A percentile compares a stretch with the other conserved stretches of the same genome.
Conservation (phyloP, 2,329 filamentous ascomycete genomes). For the Gremmenia infestans region DNA sequence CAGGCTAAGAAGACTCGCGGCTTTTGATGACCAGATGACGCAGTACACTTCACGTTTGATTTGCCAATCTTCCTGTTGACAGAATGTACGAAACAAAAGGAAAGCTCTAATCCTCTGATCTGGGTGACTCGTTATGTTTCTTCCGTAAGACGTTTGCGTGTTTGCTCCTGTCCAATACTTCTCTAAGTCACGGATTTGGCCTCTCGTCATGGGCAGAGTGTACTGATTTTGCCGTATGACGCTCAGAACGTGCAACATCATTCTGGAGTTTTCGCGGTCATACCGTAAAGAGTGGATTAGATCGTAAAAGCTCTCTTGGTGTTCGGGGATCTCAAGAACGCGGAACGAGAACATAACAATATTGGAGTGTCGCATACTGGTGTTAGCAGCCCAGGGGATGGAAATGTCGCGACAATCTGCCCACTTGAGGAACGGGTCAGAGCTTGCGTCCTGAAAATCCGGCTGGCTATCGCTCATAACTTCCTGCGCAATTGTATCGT, state of each 20-base stretch:
- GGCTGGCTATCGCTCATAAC: neutral
- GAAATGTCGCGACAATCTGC: neutral
- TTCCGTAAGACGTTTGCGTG: constrained; percentile 1
- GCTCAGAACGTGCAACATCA: neutral
- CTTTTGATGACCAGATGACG: constrained; percentile 3
- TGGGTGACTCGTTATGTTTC: neutral
- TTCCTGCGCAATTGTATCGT: neutral
- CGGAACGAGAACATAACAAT: constrained; percentile 8
- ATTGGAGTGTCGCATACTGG: constrained; percentile 5
- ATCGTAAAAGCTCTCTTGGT: neutral
- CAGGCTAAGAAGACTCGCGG: neutral
- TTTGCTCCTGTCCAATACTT: constrained; percentile 3
- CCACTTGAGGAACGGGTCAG: constrained; percentile 5
- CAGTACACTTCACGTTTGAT: constrained; percentile 1
- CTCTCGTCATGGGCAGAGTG: neutral
- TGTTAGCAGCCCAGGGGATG: neutral
- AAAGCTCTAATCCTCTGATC: neutral
- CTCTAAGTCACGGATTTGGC: constrained; percentile 1
- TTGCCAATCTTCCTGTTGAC: constrained; percentile 3
- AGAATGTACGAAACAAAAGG: constrained; percentile 6
- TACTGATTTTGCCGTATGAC: neutral
- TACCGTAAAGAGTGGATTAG: constrained; percentile 3
- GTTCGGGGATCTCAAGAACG: constrained; percentile 1
- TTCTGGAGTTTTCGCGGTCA: neutral
- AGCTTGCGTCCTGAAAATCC: neutral